Percentiles rank a stretch among this genome's conserved stretches.
Evolutionary conservation across 129 eudicot genomes (phyloP).

Genomic region (Heracleum sosnowskyi): DNA sequence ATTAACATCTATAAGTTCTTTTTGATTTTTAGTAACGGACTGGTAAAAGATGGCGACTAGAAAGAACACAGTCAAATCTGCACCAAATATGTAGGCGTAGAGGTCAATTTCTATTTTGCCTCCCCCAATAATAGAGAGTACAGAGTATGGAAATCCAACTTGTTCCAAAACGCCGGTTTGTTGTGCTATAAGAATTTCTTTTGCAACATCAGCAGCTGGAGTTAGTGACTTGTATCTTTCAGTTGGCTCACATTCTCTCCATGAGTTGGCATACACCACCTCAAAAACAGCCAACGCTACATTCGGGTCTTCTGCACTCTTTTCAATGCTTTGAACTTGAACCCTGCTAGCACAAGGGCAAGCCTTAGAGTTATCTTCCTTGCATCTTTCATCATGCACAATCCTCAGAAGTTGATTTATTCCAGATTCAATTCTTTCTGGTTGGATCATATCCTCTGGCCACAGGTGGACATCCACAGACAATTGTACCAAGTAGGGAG

Average conservation of each 20-base stretch:
- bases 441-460: constrained; percentile 97
- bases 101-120: constrained; percentile 91
- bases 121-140: constrained; percentile 85
- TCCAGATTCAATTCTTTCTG: constrained; percentile 88
- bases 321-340: constrained; percentile 86
- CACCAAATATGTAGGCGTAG: constrained; percentile 88
- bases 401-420: constrained; percentile 60
- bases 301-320: constrained; percentile 61
- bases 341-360: constrained; percentile 82
- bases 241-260: constrained; percentile 40
- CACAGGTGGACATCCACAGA: constrained; percentile 83
- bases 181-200: constrained; percentile 66
- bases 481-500: constrained; percentile 89
- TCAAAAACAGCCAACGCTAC: constrained; percentile 81
- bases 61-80: constrained; percentile 88
- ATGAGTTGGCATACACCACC: constrained; percentile 73
- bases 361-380: constrained; percentile 30
- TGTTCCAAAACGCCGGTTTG: constrained; percentile 40
- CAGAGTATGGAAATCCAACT: constrained; percentile 69
- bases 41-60: constrained; percentile 90
- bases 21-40: constrained; percentile 77
- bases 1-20: constrained; percentile 80
- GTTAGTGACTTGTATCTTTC: constrained; percentile 77
- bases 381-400: constrained; percentile 70
- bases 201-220: constrained; percentile 95